A percentile compares a stretch with the other conserved stretches of the same genome.
Conservation (phyloP, 2,329 filamentous ascomycete genomes). For the Epichloe gansuensis region DNA sequence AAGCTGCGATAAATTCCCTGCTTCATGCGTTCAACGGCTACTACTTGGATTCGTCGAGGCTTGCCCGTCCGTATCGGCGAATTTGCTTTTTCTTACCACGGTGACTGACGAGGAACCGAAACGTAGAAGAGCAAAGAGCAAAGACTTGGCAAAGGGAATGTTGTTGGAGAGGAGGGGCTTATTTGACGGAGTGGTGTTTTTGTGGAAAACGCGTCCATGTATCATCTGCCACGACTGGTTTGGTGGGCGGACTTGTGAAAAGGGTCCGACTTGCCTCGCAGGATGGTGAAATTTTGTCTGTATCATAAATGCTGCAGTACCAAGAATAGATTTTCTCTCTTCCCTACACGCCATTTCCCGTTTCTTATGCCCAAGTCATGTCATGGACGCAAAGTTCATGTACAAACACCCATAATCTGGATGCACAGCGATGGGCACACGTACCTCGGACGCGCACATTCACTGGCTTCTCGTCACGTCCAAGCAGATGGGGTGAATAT, state of each 20-base stretch:
- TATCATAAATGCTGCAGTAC: slow-evolving; percentile 7
- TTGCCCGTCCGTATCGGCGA: neutral
- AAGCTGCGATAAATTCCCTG: slow-evolving; percentile 63
- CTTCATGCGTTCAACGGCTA: neutral
- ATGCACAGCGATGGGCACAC: too few species aligned
- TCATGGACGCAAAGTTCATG: neutral
- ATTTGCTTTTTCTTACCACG: neutral
- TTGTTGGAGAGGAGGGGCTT: neutral
- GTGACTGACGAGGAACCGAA: neutral
- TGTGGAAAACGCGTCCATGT: slow-evolving; percentile 3
- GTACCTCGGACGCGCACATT: too few species aligned
- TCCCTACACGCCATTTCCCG: neutral
- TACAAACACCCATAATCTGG: too few species aligned
- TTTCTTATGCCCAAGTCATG: neutral
- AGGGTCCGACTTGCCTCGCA: neutral
- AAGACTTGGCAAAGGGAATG: neutral
- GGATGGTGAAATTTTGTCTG: slow-evolving; percentile 5
- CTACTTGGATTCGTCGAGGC: neutral
- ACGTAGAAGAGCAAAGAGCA: slow-evolving; percentile 7
- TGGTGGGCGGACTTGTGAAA: neutral
- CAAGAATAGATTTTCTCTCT: slow-evolving; percentile 3
- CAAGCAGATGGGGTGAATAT: too few species aligned
- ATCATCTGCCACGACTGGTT: slow-evolving; percentile 8
- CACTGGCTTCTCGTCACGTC: too few species aligned
- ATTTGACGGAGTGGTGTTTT: neutral